These are phyloP conservation scores for Colletotrichum australisinense DNA, from an alignment of 2,329 filamentous ascomycete genomes.

Conservation along the genomic window DNA sequence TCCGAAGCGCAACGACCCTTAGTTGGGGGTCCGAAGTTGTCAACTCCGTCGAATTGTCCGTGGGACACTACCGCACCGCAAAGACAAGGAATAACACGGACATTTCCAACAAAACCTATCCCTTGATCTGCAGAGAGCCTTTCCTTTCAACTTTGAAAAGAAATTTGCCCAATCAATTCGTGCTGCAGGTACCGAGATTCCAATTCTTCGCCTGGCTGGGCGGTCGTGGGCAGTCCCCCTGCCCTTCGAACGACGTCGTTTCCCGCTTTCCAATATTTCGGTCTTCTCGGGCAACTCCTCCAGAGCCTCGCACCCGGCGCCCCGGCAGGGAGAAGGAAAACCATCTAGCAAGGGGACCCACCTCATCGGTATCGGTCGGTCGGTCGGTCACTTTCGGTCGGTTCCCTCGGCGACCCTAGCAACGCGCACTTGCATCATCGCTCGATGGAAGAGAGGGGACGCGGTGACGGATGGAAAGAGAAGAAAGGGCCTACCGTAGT, in stretches of 20 bases:
- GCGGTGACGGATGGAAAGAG: background rate
- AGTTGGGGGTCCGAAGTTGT: constrained; percentile 35
- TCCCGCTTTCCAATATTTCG: background rate
- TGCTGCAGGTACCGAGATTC: background rate
- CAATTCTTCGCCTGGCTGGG: background rate
- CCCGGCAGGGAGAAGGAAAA: constrained; percentile 3
- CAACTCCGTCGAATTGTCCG: constrained; percentile 34
- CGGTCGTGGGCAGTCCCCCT: background rate
- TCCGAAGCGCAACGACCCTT: constrained; percentile 13
- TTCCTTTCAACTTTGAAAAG: background rate
- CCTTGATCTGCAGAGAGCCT: constrained; percentile 5
- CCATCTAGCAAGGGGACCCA: background rate
- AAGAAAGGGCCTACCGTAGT: background rate
- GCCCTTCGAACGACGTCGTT: background rate
- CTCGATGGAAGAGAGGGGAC: background rate
- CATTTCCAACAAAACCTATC: background rate
- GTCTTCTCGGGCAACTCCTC: constrained; percentile 20
- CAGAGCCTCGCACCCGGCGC: constrained; percentile 1
- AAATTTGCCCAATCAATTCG: background rate
- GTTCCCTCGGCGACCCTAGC: background rate
- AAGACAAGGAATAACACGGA: background rate
- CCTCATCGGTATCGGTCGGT: background rate
- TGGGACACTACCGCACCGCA: constrained; percentile 6
- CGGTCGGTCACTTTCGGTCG: constrained; percentile 12
- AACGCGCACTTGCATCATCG: background rate